Conservation (phyloP, 306 rosid species). For the Lablab purpureus region DNA sequence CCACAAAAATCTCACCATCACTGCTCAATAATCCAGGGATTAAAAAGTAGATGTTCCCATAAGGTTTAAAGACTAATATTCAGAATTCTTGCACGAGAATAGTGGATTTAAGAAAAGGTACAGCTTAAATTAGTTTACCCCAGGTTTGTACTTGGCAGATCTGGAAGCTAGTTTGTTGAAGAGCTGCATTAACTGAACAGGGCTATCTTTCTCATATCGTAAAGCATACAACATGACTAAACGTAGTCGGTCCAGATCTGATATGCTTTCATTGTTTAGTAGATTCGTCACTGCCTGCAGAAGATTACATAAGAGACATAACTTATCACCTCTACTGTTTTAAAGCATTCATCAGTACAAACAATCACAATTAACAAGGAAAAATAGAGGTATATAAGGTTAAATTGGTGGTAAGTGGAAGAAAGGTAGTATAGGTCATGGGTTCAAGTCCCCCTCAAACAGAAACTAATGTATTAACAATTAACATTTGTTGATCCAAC, state of each 20-base stretch:
- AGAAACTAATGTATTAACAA: background rate
- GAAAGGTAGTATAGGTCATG: too few species aligned
- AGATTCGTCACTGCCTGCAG: slow-evolving; percentile 86
- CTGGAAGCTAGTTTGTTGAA: slow-evolving; percentile 78
- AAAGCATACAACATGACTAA: slow-evolving; percentile 92
- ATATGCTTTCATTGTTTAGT: slow-evolving; percentile 74
- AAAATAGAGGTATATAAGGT: background rate
- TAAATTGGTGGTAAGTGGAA: too few species aligned
- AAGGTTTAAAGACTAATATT: slow-evolving; percentile 20
- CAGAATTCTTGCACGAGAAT: slow-evolving; percentile 15
- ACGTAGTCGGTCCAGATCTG: slow-evolving; percentile 79
- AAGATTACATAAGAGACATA: slow-evolving; percentile 42
- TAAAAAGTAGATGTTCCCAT: slow-evolving; percentile 25
- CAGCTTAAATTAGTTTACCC: slow-evolving; percentile 59
- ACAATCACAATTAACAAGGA: slow-evolving; percentile 9
- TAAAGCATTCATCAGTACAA: slow-evolving; percentile 7
- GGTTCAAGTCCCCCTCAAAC: too few species aligned
- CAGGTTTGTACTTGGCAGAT: slow-evolving; percentile 79
- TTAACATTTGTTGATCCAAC: background rate
- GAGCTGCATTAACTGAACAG: slow-evolving; percentile 92
- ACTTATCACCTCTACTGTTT: slow-evolving; percentile 39
- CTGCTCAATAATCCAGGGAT: slow-evolving; percentile 31
- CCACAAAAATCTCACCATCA: slow-evolving; percentile 19
- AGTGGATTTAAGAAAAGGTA: slow-evolving; percentile 32
- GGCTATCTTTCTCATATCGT: slow-evolving; percentile 94